A percentile compares a stretch with the other conserved stretches of the same genome.
Evolutionary conservation across 768 basidiomycete genomes (phyloP).

Genomic region (Arthromyces matolae): DNA sequence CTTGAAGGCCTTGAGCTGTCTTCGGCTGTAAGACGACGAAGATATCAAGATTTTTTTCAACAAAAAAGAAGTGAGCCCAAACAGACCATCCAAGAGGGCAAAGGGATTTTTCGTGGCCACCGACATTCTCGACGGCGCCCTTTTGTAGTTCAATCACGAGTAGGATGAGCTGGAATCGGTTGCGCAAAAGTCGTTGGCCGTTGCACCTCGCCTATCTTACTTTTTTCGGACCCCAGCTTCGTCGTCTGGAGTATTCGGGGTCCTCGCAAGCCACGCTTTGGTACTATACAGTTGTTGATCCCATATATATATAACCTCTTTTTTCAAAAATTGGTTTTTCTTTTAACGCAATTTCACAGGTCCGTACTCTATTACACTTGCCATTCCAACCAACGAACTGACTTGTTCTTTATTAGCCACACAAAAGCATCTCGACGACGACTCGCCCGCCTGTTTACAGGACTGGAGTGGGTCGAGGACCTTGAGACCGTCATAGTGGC

Average conservation of each 20-base stretch:
- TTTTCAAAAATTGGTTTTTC: neutral
- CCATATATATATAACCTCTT: slow-evolving; percentile 13
- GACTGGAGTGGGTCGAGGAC: slow-evolving; percentile 80
- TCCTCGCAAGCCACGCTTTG: slow-evolving; percentile 41
- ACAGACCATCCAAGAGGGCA: slow-evolving; percentile 75
- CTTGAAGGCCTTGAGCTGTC: slow-evolving; percentile 42
- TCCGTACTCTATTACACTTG: slow-evolving; percentile 27
- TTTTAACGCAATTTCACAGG: slow-evolving; percentile 43
- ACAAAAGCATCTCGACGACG: slow-evolving; percentile 91
- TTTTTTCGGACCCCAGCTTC: slow-evolving; percentile 19
- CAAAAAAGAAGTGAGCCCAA: slow-evolving; percentile 10
- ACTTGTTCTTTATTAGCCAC: slow-evolving; percentile 43
- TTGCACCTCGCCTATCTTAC: neutral
- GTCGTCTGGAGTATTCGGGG: slow-evolving; percentile 33
- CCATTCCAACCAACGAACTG: slow-evolving; percentile 15
- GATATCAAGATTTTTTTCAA: neutral
- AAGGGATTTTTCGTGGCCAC: slow-evolving; percentile 88
- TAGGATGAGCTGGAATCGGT: slow-evolving; percentile 7
- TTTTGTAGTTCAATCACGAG: slow-evolving; percentile 34
- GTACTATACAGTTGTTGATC: slow-evolving; percentile 45
- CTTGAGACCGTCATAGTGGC: slow-evolving; percentile 81
- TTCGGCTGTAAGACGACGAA: slow-evolving; percentile 36
- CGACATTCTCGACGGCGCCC: slow-evolving; percentile 80
- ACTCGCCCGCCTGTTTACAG: slow-evolving; percentile 57
- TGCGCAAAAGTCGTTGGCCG: slow-evolving; percentile 9